These are phyloP conservation scores for Pseudocercospora crystallina DNA, from an alignment of 2,329 filamentous ascomycete species.

Conservation along the genomic window DNA sequence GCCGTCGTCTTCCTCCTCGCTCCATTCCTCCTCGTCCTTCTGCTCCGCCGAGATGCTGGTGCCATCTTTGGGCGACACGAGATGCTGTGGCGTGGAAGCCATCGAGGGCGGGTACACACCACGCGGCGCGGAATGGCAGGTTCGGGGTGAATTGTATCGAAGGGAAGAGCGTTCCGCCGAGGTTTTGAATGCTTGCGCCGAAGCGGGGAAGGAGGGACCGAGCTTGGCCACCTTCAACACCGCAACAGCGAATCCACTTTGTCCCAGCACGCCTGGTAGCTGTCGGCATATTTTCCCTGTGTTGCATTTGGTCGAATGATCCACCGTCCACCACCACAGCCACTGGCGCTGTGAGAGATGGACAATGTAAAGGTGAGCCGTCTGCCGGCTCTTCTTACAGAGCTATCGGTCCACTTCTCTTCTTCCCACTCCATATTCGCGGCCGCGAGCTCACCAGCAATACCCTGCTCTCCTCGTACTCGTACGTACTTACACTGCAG, in stretches of 20 bases:
- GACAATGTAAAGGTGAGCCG: constrained; percentile 5
- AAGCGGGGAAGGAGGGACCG: constrained; percentile 2
- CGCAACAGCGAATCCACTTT: constrained; percentile 10
- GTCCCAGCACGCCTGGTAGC: constrained; percentile 3
- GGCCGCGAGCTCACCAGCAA: too few relatives aligned
- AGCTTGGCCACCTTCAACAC: constrained; percentile 4
- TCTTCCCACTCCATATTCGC: not conserved
- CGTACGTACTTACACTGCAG: too few relatives aligned
- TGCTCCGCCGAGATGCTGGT: constrained; percentile 23
- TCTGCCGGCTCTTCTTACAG: not conserved
- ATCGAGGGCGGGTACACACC: constrained; percentile 2
- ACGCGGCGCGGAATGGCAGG: not conserved
- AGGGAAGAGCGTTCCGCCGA: constrained; percentile 12
- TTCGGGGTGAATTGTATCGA: constrained; percentile 16
- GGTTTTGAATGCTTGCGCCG: constrained; percentile 8
- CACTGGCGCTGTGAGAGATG: constrained; percentile 5
- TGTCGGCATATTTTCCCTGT: constrained; percentile 13
- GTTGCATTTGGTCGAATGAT: constrained; percentile 2
- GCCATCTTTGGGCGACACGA: constrained; percentile 22
- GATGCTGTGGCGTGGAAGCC: constrained; percentile 13
- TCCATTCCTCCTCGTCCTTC: constrained; percentile 38
- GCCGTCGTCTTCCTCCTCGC: constrained; percentile 40
- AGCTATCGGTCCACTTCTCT: constrained; percentile 5
- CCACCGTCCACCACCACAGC: not conserved
- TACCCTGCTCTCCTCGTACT: too few relatives aligned